Conservation (phyloP, 2,329 filamentous ascomycete genomes). For the Botrytis elliptica region DNA sequence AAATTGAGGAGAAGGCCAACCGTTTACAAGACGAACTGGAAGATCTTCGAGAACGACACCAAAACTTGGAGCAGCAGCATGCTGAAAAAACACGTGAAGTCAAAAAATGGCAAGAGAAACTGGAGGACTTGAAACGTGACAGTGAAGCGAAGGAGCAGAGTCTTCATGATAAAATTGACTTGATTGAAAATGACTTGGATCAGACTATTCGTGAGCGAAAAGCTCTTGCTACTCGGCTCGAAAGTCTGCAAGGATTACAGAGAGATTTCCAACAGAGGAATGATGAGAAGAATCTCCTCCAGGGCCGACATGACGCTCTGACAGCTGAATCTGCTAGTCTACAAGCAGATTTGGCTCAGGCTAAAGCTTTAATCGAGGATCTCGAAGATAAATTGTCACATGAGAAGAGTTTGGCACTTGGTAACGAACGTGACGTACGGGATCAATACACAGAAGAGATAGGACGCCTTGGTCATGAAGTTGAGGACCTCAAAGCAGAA, state of each 20-base stretch:
- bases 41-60: conserved; percentile 47
- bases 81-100: conserved; percentile 45
- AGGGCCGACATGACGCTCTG: conserved; percentile 66
- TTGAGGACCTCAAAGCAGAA: conserved; percentile 57
- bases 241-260: conserved; percentile 48
- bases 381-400: conserved; percentile 50
- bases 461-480: conserved; percentile 51
- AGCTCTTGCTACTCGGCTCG: conserved; percentile 23
- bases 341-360: conserved; percentile 59
- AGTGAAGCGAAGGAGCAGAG: conserved; percentile 37
- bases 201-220: conserved; percentile 27
- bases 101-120: conserved; percentile 44
- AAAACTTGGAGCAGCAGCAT: conserved; percentile 44
- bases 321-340: conserved; percentile 64
- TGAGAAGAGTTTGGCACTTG: conserved; percentile 41
- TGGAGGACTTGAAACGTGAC: conserved; percentile 39
- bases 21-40: conserved; percentile 67
- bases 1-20: conserved; percentile 68
- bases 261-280: conserved; percentile 58
- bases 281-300: conserved; percentile 68
- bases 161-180: conserved; percentile 45
- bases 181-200: conserved; percentile 45
- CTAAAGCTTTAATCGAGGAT: conserved; percentile 45
- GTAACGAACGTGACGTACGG: conserved; percentile 60
- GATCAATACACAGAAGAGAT: conserved; percentile 55